A percentile compares a stretch with the other conserved stretches of the same genome.
phyloP scores from a whole-genome alignment of 2,329 filamentous ascomycete genomes.

The Paradendryphiella salina region DNA sequence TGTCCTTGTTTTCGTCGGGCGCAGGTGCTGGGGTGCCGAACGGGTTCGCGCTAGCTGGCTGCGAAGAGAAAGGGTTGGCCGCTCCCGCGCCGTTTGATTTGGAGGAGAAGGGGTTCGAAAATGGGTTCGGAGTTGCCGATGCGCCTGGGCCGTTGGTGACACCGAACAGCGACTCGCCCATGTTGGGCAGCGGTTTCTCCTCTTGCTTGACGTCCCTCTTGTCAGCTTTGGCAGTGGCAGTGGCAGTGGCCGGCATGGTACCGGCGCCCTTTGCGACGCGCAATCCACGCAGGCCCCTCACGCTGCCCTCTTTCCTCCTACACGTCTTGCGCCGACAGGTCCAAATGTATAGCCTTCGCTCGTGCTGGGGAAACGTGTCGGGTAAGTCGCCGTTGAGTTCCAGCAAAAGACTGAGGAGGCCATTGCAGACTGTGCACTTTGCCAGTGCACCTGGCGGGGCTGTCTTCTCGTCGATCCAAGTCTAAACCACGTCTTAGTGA shows the following conservation, averaged over 20 bases:
- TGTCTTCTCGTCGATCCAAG: conserved; percentile 76
- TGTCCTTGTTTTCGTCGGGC: conserved; percentile 26
- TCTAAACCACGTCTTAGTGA: conserved; percentile 49
- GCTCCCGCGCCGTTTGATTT: conserved; percentile 42
- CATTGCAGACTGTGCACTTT: conserved; percentile 85
- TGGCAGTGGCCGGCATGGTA: conserved; percentile 22
- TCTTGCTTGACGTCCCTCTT: conserved; percentile 28
- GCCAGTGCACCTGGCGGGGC: conserved; percentile 76
- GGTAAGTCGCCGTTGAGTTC: conserved; percentile 91
- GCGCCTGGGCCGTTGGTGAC: conserved; percentile 52
- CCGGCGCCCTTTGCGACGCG: conserved; percentile 53
- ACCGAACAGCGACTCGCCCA: conserved; percentile 74
- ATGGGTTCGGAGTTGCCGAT: conserved; percentile 33
- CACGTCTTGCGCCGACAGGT: conserved; percentile 78
- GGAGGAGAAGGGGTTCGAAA: conserved; percentile 64
- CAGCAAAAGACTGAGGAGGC: conserved; percentile 79
- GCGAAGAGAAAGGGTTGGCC: conserved; percentile 60
- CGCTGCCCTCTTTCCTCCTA: conserved; percentile 77
- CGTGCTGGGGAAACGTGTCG: conserved; percentile 81
- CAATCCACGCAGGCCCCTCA: conserved; percentile 73
- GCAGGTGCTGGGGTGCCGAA: conserved; percentile 51
- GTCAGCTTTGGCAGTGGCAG: conserved; percentile 17
- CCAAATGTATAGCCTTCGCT: conserved; percentile 85
- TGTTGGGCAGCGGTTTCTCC: conserved; percentile 49
- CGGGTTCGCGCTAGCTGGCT: conserved; percentile 28